Evolutionary conservation across 495 filamentous ascomycete genomes (phyloP), one percentile per base, ranked within the genome.

Genomic region (Neurospora sp.): DNA sequence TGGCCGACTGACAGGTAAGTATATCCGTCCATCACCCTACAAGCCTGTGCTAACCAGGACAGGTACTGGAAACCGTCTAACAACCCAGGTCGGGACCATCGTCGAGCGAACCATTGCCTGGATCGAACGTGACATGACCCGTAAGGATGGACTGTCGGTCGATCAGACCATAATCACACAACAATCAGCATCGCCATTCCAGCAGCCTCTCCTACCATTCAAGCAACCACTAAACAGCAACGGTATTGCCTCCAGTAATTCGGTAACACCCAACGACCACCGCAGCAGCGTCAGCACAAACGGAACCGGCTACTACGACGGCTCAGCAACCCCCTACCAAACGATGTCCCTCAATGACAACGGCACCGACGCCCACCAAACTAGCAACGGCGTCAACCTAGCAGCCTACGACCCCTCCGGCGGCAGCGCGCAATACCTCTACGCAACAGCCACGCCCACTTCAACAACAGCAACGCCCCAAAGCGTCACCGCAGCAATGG

Each of bases 1-100:
- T 72, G 91, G 90, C 38, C 81, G 80, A 44, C 80, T 92, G 1
- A 27, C 27, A 2, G n/a, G n/a, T n/a, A 84, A 75, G 85, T 82
- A 38, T 23, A 27, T 40, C 27, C 23, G 14, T 31, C 14, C 9
- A 16, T 71, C 14, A 31, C 14, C 5, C 35, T 39, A 31, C 27
- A 16, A 69, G 18, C 71, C 40, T 10, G 37, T 59, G 7, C 35
- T 48, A 75, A 39, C 18, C 42, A 73, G 69, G 14, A 70, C 73
- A 78, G 83, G 83, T 6, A 79, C 83, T 39, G 81, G 82, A 14
- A 75, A 42, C 10, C 75, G 77, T 14, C 77, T 85, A 20, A 77
- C 78, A n/a, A 78, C 77, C 69, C 80, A 83, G 6, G 75, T 86
- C 37, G 74, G 78, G 14, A 75, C 76, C 39, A 84, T 85, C 31